Evolutionary conservation across 805 yeast genomes (phyloP).

Genomic region (Metschnikowia peoriensis): DNA sequence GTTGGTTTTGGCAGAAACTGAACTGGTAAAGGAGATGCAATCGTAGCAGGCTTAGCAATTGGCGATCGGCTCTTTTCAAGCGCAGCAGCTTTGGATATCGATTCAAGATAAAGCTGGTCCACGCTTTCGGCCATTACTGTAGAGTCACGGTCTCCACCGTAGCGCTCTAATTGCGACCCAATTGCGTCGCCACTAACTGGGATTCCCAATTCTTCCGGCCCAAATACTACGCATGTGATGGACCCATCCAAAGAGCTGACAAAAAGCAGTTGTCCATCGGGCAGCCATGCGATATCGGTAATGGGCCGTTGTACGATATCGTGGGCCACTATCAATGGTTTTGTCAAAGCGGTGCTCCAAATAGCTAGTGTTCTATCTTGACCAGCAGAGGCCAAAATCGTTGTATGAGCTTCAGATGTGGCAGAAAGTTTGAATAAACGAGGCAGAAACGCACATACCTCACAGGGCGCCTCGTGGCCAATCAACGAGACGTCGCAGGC

Average conservation of each 20-base stretch:
- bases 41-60: background rate
- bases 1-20: background rate
- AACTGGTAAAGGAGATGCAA: background rate
- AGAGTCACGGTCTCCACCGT: constrained; percentile 85
- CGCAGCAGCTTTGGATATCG: background rate
- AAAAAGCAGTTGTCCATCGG: constrained; percentile 72
- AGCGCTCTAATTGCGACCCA: constrained; percentile 68
- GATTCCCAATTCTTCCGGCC: constrained; percentile 57
- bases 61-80: background rate
- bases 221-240: constrained; percentile 66
- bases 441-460: constrained; percentile 75
- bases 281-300: constrained; percentile 88
- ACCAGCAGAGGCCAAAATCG: constrained; percentile 93
- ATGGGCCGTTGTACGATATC: constrained; percentile 76
- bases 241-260: constrained; percentile 84
- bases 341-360: constrained; percentile 77
- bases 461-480: constrained; percentile 86
- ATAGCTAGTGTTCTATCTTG: constrained; percentile 86
- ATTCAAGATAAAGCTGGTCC: constrained; percentile 59
- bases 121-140: constrained; percentile 84
- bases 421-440: constrained; percentile 48
- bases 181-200: constrained; percentile 63
- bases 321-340: constrained; percentile 77
- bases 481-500: constrained; percentile 69
- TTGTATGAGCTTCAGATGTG: constrained; percentile 40